Percentiles rank a stretch among this genome's conserved stretches.
Evolutionary conservation across 352 stramenopile species (phyloP).

Genomic region (Halophytophthora batemanensis): DNA sequence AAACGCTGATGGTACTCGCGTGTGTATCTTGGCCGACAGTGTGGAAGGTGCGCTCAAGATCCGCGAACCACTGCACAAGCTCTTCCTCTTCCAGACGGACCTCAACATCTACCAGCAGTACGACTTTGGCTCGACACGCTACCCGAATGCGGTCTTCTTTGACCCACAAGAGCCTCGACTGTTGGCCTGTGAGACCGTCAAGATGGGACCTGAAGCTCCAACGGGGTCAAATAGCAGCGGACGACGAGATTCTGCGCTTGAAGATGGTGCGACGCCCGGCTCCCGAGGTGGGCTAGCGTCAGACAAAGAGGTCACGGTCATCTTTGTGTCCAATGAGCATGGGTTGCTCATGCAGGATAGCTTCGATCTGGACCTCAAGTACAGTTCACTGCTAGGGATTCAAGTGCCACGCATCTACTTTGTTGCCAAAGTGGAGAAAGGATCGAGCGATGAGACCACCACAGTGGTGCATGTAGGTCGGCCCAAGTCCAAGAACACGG

Average conservation of each 20-base stretch:
- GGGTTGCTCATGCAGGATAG: conserved; percentile 90
- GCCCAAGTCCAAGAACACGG: conserved; percentile 25
- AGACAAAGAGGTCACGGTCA: conserved; percentile 87
- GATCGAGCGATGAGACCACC: conserved; percentile 31
- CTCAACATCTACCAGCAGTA: conserved; percentile 89
- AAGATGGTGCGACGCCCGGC: conserved; percentile 12
- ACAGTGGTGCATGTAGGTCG: conserved; percentile 35
- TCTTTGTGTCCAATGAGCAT: conserved; percentile 91
- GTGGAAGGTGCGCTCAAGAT: conserved; percentile 79
- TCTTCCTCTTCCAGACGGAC: conserved; percentile 91
- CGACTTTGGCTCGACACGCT: conserved; percentile 78
- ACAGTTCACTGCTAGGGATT: conserved; percentile 81
- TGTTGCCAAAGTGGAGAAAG: conserved; percentile 48
- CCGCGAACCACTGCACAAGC: conserved; percentile 77
- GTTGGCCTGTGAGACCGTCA: conserved; percentile 81
- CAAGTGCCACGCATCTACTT: conserved; percentile 82
- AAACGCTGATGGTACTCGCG: conserved; percentile 88
- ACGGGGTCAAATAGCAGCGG: conserved; percentile 3
- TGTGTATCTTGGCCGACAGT: conserved; percentile 85
- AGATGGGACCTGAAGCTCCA: conserved; percentile 33
- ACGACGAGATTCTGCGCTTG: conserved; percentile 18
- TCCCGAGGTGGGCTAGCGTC: conserved; percentile 30
- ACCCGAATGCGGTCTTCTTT: conserved; percentile 87
- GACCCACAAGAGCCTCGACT: conserved; percentile 87
- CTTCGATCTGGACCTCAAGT: conserved; percentile 83